Evolutionary conservation across 176 grass and related monocot species (phyloP).

Genomic region (Carex pumila): DNA sequence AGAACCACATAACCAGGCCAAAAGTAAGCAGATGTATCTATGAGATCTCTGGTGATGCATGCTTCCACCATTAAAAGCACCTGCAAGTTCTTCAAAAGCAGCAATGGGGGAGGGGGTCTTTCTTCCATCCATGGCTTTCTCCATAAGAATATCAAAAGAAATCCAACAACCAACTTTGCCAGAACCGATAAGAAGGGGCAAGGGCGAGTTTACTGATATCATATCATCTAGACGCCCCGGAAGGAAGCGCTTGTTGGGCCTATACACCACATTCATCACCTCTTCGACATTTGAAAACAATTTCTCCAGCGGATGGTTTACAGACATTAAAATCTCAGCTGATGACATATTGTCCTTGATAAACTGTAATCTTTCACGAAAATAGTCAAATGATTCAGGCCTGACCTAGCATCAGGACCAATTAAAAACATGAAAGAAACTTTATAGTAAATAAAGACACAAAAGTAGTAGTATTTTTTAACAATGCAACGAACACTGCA

Average conservation of each 20-base stretch:
- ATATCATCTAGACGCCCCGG: not conserved
- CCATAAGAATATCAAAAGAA: constrained; percentile 18
- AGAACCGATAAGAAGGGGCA: not conserved
- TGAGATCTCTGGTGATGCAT: constrained; percentile 13
- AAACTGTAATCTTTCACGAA: not conserved
- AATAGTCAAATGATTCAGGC: not conserved
- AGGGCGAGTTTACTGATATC: not conserved
- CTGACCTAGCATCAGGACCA: not conserved
- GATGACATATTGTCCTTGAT: not conserved
- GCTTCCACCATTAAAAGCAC: constrained; percentile 2
- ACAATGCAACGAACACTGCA: not conserved
- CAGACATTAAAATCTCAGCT: not conserved
- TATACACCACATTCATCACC: not conserved
- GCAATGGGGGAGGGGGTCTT: not conserved
- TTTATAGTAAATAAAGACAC: not conserved
- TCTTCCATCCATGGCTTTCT: constrained; percentile 14
- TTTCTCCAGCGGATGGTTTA: not conserved
- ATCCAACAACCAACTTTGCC: constrained; percentile 2
- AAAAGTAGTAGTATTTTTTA: not conserved
- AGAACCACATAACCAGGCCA: constrained; percentile 17
- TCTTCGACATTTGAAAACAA: not conserved
- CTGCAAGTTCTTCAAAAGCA: not conserved
- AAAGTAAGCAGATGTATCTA: constrained; percentile 21
- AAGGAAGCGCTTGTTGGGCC: not conserved
- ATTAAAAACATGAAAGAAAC: not conserved